Evolutionary conservation across 208 protist species (phyloP), one percentile per base, ranked within the genome.

Genomic region (Crithidia acanthocephali): DNA sequence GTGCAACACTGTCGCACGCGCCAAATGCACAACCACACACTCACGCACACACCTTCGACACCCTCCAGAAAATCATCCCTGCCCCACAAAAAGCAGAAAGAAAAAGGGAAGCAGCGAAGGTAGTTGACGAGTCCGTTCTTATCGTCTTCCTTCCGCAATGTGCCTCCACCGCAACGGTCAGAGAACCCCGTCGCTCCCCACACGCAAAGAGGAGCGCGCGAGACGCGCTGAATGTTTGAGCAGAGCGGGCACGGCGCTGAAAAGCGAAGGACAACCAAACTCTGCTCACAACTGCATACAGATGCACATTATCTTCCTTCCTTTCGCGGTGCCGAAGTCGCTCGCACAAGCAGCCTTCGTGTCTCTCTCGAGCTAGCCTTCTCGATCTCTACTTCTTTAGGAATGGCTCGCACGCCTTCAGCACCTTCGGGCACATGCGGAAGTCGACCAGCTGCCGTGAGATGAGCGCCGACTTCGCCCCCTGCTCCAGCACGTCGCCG

Each of bases 381-480:
- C 35, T 11, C 11, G 35, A 5, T 11, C 35, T 25, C 64, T 86
- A 91, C 25, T 80, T 68, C 44, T 88, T 84, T n/a, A 94, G 61
- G 50, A 96, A 96, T 0, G 76, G 33, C 67, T 96, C 88, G 69
- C 78, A 90, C 23, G 78, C 77, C 67, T 86, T 90, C 22, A 93
- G 55, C 25, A 96, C 50, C 37, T 87, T 90, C 7, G 86, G 88
- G 65, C 91, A 96, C 79, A 89, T 88, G 22, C 91, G 73, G 53
- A 96, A 90, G 62, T 94, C 87, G 0, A 96, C 86, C 13, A 96
- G 63, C 67, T 88, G 80, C 7, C 86, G 80, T 1, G 88, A 94
- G 27, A 94, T 48, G 23, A 88, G 52, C 13, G 91, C 91, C 37
- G 85, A 76, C 60, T 87, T 74, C 10, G 57, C 66, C 4, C 87